Conservation (phyloP, 441 rosid genomes). For the Erysimum cheiri region DNA sequence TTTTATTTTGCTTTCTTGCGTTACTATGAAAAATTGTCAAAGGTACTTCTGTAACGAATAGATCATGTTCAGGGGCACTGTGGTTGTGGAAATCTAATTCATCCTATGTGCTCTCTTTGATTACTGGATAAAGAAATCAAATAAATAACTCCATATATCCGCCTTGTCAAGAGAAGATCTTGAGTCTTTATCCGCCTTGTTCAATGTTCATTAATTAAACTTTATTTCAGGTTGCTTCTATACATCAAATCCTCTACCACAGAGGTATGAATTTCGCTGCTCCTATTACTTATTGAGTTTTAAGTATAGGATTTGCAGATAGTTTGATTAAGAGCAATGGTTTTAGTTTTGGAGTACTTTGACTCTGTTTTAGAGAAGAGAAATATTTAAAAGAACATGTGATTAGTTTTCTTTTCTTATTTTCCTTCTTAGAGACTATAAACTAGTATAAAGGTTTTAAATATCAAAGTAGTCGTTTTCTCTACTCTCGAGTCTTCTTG, state of each 20-base stretch:
- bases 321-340: slow-evolving; percentile 1
- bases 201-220: neutral
- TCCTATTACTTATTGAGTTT: neutral
- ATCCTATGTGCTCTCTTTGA: no score
- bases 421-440: neutral
- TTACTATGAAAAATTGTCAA: no score
- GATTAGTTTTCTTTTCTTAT: slow-evolving; percentile 13
- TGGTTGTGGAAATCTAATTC: no score
- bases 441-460: neutral
- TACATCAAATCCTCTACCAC: neutral
- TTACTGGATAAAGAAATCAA: no score
- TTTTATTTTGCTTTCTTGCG: no score
- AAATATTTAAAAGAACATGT: neutral
- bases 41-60: no score
- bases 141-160: neutral
- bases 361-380: slow-evolving; percentile 6
- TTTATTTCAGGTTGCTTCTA: neutral
- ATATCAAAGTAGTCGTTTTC: slow-evolving; percentile 25
- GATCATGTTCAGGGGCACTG: no score
- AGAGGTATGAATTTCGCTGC: neutral
- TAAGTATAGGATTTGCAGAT: neutral
- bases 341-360: slow-evolving; percentile 12
- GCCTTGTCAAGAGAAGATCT: slow-evolving; percentile 13
- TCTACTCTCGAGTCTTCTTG: slow-evolving; percentile 18
- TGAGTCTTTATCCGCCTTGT: neutral